phyloP scores from a whole-genome alignment of 106 monocot species.

The Cymbidium sinense region DNA sequence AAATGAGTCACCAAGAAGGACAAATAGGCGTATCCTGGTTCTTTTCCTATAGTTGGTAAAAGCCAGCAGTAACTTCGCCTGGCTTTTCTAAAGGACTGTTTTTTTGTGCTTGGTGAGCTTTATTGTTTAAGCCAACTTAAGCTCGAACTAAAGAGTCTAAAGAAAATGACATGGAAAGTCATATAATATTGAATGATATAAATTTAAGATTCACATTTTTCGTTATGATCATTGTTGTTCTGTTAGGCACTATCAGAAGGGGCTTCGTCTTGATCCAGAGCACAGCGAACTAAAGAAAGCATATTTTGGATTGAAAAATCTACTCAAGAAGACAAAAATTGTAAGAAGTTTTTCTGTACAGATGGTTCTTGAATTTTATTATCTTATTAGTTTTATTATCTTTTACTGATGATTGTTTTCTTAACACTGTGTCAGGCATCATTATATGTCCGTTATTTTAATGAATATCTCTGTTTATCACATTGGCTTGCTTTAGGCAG shows the following conservation, averaged over 20 bases:
- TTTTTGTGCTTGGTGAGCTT: neutral
- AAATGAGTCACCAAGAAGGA: neutral
- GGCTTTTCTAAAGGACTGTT: neutral
- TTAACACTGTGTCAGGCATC: neutral
- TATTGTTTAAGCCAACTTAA: neutral
- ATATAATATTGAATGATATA: neutral
- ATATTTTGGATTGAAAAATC: constrained; percentile 97
- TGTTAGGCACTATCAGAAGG: constrained; percentile 89
- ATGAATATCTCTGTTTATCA: constrained; percentile 1
- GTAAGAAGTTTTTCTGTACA: constrained; percentile 28
- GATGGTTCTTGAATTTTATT: neutral
- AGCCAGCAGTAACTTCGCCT: neutral
- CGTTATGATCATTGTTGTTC: neutral
- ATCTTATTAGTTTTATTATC: neutral
- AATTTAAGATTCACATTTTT: neutral
- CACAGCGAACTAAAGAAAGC: constrained; percentile 90
- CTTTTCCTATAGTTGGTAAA: neutral
- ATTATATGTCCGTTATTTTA: neutral
- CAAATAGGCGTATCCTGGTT: neutral
- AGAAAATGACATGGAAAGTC: neutral
- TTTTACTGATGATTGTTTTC: neutral
- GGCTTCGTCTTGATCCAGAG: constrained; percentile 88
- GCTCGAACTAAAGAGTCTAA: neutral
- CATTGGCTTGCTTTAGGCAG: constrained; percentile 47
- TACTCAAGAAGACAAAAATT: constrained; percentile 83